Percentiles rank a stretch among this genome's conserved stretches.
These are phyloP conservation scores for Brassica napus DNA, from an alignment of 345 rosid genomes.

Conservation along the genomic window Da-Ae NC_063436.1:193501-194000, in stretches of 20 bases:
- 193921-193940: constrained; percentile 34
- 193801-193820: constrained; percentile 37
- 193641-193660: constrained; percentile 25
- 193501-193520: not conserved
- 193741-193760: not conserved
- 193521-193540: constrained; percentile 7
- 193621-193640: not conserved
- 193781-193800: not conserved
- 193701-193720: not conserved
- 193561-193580: constrained; percentile 1
- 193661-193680: constrained; percentile 30
- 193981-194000: not conserved
- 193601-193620: constrained; percentile 13
- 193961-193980: not conserved
- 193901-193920: not conserved
- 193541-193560: constrained; percentile 62
- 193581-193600: constrained; percentile 20
- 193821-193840: constrained; percentile 18
- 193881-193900: not conserved
- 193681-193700: constrained; percentile 12
- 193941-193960: constrained; percentile 17
- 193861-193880: constrained; percentile 5
- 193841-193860: constrained; percentile 10
- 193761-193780: constrained; percentile 7
- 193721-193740: constrained; percentile 29